A percentile compares a stretch with the other conserved stretches of the same genome.
Conservation (phyloP, 2,329 filamentous ascomycete genomes). For the Colletotrichum paranaense region DNA sequence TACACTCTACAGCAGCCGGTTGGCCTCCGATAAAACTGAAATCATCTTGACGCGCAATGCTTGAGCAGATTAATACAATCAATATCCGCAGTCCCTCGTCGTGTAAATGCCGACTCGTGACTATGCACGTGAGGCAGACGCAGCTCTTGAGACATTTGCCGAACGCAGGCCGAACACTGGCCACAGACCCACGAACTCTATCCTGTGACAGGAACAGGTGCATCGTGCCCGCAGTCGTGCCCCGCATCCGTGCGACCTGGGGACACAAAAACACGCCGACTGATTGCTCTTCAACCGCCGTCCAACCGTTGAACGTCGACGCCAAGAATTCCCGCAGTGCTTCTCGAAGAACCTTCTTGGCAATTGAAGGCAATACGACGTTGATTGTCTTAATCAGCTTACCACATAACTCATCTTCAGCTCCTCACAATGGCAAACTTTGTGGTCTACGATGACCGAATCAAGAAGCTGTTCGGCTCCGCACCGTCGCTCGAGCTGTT, state of each 20-base stretch:
- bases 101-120: neutral
- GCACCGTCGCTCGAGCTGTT: slow-evolving; percentile 50
- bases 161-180: neutral
- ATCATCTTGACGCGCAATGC: neutral
- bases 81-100: neutral
- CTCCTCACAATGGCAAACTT: slow-evolving; percentile 21
- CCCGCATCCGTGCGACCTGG: slow-evolving; percentile 5
- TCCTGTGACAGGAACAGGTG: slow-evolving; percentile 9
- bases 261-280: neutral
- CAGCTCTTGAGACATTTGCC: neutral
- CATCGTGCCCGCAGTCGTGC: slow-evolving; percentile 15
- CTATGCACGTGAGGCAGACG: neutral
- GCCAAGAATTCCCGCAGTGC: neutral
- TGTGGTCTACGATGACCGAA: slow-evolving; percentile 22
- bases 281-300: neutral
- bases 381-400: neutral
- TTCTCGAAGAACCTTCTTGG: slow-evolving; percentile 3
- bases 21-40: neutral
- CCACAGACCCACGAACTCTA: neutral
- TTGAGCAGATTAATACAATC: neutral
- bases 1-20: no score
- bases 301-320: neutral
- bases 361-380: neutral
- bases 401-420: neutral
- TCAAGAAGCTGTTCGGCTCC: slow-evolving; percentile 45